Conservation (phyloP, 202 grass and related monocot genomes). For the Brachypodium distachyon region DNA sequence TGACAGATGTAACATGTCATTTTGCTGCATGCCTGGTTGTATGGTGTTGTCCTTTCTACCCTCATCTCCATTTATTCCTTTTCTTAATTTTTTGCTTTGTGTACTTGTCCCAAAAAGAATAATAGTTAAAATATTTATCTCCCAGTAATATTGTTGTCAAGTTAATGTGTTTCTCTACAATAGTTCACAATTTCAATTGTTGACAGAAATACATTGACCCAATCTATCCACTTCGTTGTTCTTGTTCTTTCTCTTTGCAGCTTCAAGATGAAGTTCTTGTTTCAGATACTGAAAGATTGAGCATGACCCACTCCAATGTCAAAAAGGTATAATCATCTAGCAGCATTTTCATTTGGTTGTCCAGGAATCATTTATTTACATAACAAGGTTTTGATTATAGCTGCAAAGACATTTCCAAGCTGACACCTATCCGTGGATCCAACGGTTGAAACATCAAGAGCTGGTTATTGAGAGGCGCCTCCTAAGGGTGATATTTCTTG, state of each 20-base stretch:
- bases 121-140: background rate
- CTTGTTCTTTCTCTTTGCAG: constrained; percentile 25
- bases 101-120: background rate
- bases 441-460: constrained; percentile 88
- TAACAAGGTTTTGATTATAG: constrained; percentile 30
- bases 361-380: background rate
- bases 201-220: background rate
- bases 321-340: constrained; percentile 51
- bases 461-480: constrained; percentile 72
- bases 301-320: constrained; percentile 78
- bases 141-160: background rate
- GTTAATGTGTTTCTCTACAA: too few species aligned
- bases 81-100: background rate
- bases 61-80: background rate
- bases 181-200: background rate
- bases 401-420: constrained; percentile 92
- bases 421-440: constrained; percentile 71
- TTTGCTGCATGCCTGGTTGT: background rate
- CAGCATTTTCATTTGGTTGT: background rate
- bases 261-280: constrained; percentile 96
- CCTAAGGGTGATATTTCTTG: constrained; percentile 56
- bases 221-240: background rate
- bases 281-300: constrained; percentile 82
- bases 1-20: background rate
- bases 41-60: background rate